Conservation (phyloP, 768 basidiomycete genomes). For the Pleurotus tuoliensis region DNA sequence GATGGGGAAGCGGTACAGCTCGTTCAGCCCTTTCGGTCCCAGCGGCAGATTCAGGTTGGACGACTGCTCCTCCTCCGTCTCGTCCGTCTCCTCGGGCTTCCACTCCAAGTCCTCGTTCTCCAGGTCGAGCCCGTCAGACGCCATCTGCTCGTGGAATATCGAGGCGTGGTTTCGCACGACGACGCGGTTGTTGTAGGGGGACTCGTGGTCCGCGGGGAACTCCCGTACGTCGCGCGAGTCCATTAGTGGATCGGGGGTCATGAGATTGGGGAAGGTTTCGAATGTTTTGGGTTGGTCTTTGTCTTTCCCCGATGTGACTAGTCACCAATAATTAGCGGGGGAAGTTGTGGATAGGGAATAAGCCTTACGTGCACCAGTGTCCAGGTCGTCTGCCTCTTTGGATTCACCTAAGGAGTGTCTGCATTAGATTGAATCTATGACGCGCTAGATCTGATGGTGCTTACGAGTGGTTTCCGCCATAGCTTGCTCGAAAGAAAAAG, state of each 20-base stretch:
- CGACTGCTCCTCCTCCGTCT: conserved; percentile 25
- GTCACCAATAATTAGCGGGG: background rate
- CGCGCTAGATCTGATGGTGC: too few species aligned
- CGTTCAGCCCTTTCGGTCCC: conserved; percentile 11
- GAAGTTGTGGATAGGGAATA: background rate
- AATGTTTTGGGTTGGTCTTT: conserved; percentile 8
- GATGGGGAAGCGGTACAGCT: conserved; percentile 35
- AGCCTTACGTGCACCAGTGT: conserved; percentile 4
- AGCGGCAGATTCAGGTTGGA: conserved; percentile 23
- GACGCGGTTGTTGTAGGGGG: conserved; percentile 57
- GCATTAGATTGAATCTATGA: too few species aligned
- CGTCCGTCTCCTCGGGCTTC: conserved; percentile 23
- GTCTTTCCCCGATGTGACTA: conserved; percentile 6
- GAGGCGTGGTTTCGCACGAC: conserved; percentile 70
- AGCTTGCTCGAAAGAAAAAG: conserved; percentile 3
- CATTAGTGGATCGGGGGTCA: conserved; percentile 56
- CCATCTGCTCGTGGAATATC: conserved; percentile 46
- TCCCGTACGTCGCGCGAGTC: conserved; percentile 56
- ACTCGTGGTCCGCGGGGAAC: conserved; percentile 48
- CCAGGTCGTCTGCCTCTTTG: background rate
- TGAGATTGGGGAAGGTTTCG: conserved; percentile 51
- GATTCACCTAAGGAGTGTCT: background rate
- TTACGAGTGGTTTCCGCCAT: conserved; percentile 1
- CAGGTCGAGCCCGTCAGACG: conserved; percentile 28
- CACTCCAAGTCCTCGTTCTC: conserved; percentile 18